Base-by-base conservation (phyloP, 2,329 filamentous ascomycete genomes). In the Decorospora gaudefroyi region DNA sequence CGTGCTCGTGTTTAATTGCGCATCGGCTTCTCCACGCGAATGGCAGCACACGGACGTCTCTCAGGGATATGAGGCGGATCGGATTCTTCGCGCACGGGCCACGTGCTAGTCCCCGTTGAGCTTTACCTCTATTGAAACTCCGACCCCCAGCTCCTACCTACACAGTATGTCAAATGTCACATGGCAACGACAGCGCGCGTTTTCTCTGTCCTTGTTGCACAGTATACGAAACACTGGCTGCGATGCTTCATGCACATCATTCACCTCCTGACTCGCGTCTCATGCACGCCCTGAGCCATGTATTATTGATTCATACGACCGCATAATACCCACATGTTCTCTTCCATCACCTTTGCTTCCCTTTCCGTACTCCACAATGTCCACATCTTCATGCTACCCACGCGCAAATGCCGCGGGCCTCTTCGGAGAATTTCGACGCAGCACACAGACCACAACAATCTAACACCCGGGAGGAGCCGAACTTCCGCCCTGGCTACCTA, bases 391-490 rank as follows among this genome's bases (percentile, higher is more conserved):
- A 13, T n/a, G 18, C 17, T 11, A 17, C 28, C 27, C 21, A 35
- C 17, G 32, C 32, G 12, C 16, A 19, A 27, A 1, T 10, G 11
- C 16, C 18, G 26, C 9, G 39, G 15, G 22, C 18, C 19, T 28
- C 21, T 12, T 44, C 44, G 28, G 39, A 38, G 33, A 43, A 38
- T 47, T 29, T 43, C 34, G 39, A n/a, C n/a, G n/a, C n/a, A n/a
- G n/a, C 44, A 43, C 39, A 43, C 33, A 9, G 38, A 26, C 30
- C 23, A 22, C 29, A 28, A 33, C 31, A 11, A 19, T 30, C 39
- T 13, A 43, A 33, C 32, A 47, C 29, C 39, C 40, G 44, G 44
- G 44, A 47, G 44, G 27, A 47, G 44, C 44, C 44, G 44, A 28
- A 28, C 19, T 28, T 34, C 18, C 28, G 15, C 17, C 36, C n/a